Conservation (phyloP, 2,329 filamentous ascomycete genomes). For the Talaromyces sp. region DNA sequence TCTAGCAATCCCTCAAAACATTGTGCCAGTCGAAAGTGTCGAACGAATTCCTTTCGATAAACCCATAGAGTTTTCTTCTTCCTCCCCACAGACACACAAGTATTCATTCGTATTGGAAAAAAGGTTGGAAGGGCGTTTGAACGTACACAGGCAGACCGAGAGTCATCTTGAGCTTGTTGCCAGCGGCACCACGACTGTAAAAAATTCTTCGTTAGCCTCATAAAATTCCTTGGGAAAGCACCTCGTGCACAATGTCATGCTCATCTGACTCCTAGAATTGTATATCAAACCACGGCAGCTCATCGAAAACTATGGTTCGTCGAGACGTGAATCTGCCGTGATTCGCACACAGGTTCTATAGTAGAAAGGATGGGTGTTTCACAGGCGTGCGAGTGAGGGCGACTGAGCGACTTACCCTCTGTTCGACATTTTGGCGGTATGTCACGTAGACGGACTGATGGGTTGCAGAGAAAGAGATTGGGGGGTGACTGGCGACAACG, state of each 20-base stretch:
- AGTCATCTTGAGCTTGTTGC: constrained; percentile 99
- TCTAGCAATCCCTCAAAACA: not conserved
- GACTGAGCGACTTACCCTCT: constrained; percentile 41
- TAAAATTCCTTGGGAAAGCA: not conserved
- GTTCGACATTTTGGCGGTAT: constrained; percentile 47
- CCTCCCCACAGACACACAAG: not conserved
- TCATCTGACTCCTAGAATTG: not conserved
- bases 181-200: constrained; percentile 72
- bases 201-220: constrained; percentile 11
- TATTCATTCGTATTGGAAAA: constrained; percentile 2
- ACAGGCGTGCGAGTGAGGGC: not conserved
- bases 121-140: constrained; percentile 7
- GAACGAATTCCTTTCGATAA: not conserved
- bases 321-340: not conserved
- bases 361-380: not conserved
- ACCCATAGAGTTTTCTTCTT: not conserved
- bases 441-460: constrained; percentile 34
- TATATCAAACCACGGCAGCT: constrained; percentile 5
- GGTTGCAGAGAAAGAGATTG: constrained; percentile 24
- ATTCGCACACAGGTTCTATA: not conserved
- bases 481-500: constrained; percentile 24
- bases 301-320: constrained; percentile 8
- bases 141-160: constrained; percentile 99
- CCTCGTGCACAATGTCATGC: not conserved
- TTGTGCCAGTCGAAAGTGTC: not conserved